phyloP scores from a whole-genome alignment of 2,329 filamentous ascomycete genomes.

The Colletotrichum brevisporum region DNA sequence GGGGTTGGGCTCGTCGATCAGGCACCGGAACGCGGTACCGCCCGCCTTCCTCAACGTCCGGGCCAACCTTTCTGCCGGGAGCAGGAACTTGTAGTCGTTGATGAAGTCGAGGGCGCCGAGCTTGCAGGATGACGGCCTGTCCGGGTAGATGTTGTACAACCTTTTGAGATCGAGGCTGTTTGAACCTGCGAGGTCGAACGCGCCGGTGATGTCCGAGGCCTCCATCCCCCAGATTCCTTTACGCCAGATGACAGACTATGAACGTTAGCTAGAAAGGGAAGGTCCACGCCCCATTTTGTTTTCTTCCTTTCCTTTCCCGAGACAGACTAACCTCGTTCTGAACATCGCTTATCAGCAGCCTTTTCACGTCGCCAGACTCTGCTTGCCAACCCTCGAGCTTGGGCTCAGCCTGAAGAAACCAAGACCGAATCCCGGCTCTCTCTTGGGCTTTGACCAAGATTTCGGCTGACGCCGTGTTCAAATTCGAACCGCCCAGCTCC shows the following conservation, averaged over 20 bases:
- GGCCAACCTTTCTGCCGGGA: conserved; percentile 45
- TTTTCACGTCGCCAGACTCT: conserved; percentile 48
- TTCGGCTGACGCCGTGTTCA: conserved; percentile 47
- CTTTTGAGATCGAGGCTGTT: conserved; percentile 51
- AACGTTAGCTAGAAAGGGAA: background rate
- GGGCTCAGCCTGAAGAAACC: conserved; percentile 57
- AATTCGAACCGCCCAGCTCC: conserved; percentile 14
- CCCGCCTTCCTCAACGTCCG: conserved; percentile 40
- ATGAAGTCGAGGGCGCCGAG: conserved; percentile 57
- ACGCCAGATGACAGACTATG: conserved; percentile 59
- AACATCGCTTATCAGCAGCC: conserved; percentile 58
- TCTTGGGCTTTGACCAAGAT: conserved; percentile 51
- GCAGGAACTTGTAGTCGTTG: conserved; percentile 49
- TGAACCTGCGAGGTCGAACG: conserved; percentile 49
- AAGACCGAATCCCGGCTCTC: conserved; percentile 54
- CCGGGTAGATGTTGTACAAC: conserved; percentile 56
- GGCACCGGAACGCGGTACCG: conserved; percentile 53
- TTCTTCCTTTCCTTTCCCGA: background rate
- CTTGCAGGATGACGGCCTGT: conserved; percentile 55
- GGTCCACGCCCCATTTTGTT: too few relatives aligned
- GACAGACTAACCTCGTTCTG: conserved; percentile 55
- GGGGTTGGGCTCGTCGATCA: conserved; percentile 61
- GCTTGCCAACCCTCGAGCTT: conserved; percentile 54
- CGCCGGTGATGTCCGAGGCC: conserved; percentile 50
- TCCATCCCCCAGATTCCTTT: conserved; percentile 56